Evolutionary conservation across 2,329 filamentous ascomycete genomes (phyloP), one percentile per base, ranked within the genome.

Genomic region (Xylaria sp.): DNA sequence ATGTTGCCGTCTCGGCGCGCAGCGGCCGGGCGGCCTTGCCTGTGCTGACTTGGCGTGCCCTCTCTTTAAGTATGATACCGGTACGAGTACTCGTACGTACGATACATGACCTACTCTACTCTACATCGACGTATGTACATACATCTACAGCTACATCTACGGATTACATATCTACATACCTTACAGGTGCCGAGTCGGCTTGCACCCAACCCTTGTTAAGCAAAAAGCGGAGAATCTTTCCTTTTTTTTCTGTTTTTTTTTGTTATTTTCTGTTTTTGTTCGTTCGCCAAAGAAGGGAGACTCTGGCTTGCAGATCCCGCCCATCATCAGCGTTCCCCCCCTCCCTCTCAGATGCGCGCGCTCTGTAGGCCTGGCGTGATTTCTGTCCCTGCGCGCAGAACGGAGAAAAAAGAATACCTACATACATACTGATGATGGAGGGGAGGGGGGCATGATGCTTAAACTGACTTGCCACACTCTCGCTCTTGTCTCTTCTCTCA

Each of bases 31-130:
- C 39, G 37, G 44, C 58, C 52, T 54, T 61, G 30, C 37, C 23
- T 30, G 23, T 30, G 51, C 59, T 61, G 54, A 63, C 61, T 63
- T 59, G 57, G 61, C 59, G 54, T 35, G 56, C 56, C 55, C 59
- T 30, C 23, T 30, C 2, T 4, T 23, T 5, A 3, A n/a, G n/a
- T 16, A 16, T 16, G 16, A 16, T 30, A 30, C 23, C 23, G 23
- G 23, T 30, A 16, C 16, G 16, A 16, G 16, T 16, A 30, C 23
- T 30, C 23, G 23, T 30, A 30, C 23, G 23, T 4, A 4, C 23
- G 23, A 30, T 30, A 30, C 23, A 30, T 30, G 23, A 30, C 23
- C 23, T 30, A 30, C 23, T 30, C 23, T 30, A 30, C 23, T 30
- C 23, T 23, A 23, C 23, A 23, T 30, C 23, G 23, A 30, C 23